Percentiles rank a stretch among this genome's conserved stretches.
Conservation (phyloP, 129 eudicot species). For the Daucus carota region DH1_v3.0 NC_030384.2:37816501-37817000, state of each 20-base stretch:
- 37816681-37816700: too few species aligned
- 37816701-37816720: not conserved
- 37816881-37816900: conserved; percentile 12
- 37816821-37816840: conserved; percentile 14
- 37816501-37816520: too few species aligned
- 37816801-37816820: conserved; percentile 15
- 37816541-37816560: too few species aligned
- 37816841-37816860: conserved; percentile 1
- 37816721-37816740: too few species aligned
- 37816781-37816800: not conserved
- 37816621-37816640: not conserved
- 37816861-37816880: not conserved
- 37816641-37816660: not conserved
- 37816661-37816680: too few species aligned
- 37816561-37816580: not conserved
- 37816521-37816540: too few species aligned
- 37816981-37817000: conserved; percentile 6
- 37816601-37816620: too few species aligned
- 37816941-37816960: not conserved
- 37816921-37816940: conserved; percentile 18
- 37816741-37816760: not conserved
- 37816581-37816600: not conserved
- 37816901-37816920: conserved; percentile 21
- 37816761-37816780: not conserved
- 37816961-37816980: not conserved